Evolutionary conservation across 176 grass and related monocot species (phyloP).

Genomic region (Rhynchospora tenuis): DNA sequence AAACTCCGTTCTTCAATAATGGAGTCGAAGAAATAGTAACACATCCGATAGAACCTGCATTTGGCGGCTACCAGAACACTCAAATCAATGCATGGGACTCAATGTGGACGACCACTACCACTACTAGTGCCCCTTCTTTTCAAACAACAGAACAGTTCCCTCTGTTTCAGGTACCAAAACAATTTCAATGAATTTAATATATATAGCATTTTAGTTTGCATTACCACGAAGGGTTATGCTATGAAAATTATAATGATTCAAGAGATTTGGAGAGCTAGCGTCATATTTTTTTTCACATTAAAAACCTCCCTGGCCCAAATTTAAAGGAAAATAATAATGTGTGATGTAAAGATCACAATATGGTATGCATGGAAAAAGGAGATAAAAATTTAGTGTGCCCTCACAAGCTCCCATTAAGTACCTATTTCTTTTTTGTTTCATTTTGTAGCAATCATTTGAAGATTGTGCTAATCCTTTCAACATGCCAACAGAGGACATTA

Average conservation of each 20-base stretch:
- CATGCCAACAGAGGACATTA: not conserved
- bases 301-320: no score
- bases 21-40: not conserved
- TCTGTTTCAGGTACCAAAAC: constrained; percentile 1
- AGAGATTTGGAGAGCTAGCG: not conserved
- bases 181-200: no score
- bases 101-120: not conserved
- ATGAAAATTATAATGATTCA: not conserved
- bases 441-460: not conserved
- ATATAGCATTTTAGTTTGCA: no score
- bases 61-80: not conserved
- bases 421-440: no score
- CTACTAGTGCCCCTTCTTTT: not conserved
- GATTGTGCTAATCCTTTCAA: not conserved
- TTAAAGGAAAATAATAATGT: no score
- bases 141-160: not conserved
- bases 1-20: not conserved
- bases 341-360: no score
- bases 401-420: no score
- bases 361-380: no score
- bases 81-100: not conserved
- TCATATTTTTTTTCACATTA: not conserved
- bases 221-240: not conserved
- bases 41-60: not conserved
- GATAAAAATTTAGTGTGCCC: no score